Percentiles rank a stretch among this genome's conserved stretches.
These are phyloP conservation scores for Obba rivulosa DNA, from an alignment of 768 basidiomycete species.

Conservation along the genomic window DNA sequence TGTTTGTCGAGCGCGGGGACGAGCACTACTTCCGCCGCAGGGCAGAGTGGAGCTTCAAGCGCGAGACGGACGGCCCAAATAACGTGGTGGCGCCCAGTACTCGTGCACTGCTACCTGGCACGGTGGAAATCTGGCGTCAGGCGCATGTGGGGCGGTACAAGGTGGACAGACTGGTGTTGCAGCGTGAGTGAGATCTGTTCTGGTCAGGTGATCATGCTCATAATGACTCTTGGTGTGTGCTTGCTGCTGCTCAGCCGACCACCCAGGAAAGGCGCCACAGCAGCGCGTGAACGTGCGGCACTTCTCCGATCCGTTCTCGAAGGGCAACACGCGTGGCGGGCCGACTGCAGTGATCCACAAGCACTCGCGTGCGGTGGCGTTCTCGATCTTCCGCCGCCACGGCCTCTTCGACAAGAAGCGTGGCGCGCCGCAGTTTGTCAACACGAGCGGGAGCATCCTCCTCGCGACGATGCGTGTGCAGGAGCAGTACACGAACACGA, in stretches of 20 bases:
- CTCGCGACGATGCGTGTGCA: conserved; percentile 75
- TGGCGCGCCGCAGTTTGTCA: conserved; percentile 13
- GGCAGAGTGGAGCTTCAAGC: conserved; percentile 53
- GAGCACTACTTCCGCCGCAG: conserved; percentile 38
- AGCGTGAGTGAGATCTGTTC: conserved; percentile 16
- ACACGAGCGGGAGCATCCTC: conserved; percentile 39
- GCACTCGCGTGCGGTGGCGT: conserved; percentile 74
- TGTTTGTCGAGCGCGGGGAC: conserved; percentile 32
- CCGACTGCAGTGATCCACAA: conserved; percentile 73
- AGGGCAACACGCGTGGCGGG: conserved; percentile 39
- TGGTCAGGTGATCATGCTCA: not conserved
- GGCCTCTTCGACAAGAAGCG: conserved; percentile 22
- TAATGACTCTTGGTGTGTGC: not conserved
- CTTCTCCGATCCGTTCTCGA: conserved; percentile 44
- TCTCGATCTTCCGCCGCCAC: conserved; percentile 72
- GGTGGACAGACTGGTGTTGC: conserved; percentile 40
- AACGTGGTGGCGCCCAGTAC: conserved; percentile 11
- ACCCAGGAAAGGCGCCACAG: conserved; percentile 54
- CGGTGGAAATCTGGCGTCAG: conserved; percentile 66
- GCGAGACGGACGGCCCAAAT: conserved; percentile 38
- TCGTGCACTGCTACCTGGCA: conserved; percentile 26
- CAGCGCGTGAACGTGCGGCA: conserved; percentile 64
- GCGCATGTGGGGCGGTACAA: conserved; percentile 58
- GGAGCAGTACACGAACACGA: conserved; percentile 71
- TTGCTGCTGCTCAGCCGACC: conserved; percentile 25